Base-by-base conservation (phyloP, 2,329 filamentous ascomycete genomes). In the Colletotrichum graminicola region DNA sequence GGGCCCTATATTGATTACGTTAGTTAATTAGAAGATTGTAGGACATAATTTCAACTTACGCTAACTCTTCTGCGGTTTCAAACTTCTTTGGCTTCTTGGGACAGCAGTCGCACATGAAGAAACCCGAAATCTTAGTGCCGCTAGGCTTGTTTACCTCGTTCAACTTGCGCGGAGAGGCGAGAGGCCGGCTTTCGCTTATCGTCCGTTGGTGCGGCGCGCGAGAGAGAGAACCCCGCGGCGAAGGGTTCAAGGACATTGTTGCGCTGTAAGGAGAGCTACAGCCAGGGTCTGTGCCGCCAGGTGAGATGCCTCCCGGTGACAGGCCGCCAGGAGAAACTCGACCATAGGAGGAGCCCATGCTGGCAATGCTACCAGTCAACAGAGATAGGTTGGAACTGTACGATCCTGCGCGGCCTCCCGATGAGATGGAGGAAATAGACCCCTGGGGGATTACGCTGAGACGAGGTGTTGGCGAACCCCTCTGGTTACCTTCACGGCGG, bases 11-110 rank as follows among this genome's bases (percentile, higher is more conserved):
- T 61, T 52, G 23, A 63, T 61, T 54, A 69, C 45, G 74, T 79
- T 74, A 79, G 77, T 66, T 11, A 63, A 34, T 54, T 6, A 1
- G 23, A 55, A 47, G 10, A n/a, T n/a, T n/a, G 1, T 29, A 57
- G 34, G 4, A 1, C 26, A 3, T 11, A 34, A 0, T 23, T 14
- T 3, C 32, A 45, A 84, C 91, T 83, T 89, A 97, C 95, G 90
- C 90, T 67, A 98, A 85, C 75, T 97, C 94, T 74, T 95, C 92
- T 73, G 90, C 87, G 5, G 90, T 93, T 75, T 97, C 94, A 77
- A 98, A 98, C 78, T 97, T 97, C 82, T 97, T 97, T 1, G 95
- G 95, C 82, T 98, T 98, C 82, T 98, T 98, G 0, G 94, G 95
- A 82, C 95, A 98, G 80, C 95, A 98, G 77, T 97, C 94, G 82